These are phyloP conservation scores for Oryza punctata DNA, from an alignment of 176 grass and related monocot genomes.

Conservation along the genomic window DNA sequence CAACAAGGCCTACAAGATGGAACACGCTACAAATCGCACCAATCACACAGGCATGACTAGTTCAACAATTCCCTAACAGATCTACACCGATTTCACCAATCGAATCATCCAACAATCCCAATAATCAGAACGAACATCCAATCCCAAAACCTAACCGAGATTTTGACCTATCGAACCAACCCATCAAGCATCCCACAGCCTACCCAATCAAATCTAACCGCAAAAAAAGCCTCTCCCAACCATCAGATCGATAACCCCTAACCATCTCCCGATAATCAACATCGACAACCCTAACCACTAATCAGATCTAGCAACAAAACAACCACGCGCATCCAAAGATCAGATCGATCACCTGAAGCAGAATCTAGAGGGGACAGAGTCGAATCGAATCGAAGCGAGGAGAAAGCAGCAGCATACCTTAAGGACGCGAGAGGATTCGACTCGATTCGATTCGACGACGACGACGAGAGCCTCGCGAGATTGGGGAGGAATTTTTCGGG, in stretches of 20 bases:
- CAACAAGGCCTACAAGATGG: neutral
- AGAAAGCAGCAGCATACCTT: slow-evolving; percentile 15
- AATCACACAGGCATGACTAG: neutral
- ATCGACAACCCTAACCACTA: too few relatives aligned
- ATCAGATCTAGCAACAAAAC: neutral
- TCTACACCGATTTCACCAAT: neutral
- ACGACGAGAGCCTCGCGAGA: slow-evolving; percentile 4
- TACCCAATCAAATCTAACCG: too few relatives aligned
- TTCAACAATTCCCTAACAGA: neutral
- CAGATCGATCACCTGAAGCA: neutral
- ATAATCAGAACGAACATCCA: neutral
- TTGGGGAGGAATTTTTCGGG: neutral
- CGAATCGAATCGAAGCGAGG: too few relatives aligned
- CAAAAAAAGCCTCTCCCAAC: too few relatives aligned
- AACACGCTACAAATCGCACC: neutral
- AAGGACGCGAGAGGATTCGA: neutral
- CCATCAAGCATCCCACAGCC: too few relatives aligned
- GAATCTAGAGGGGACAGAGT: neutral
- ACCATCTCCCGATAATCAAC: neutral
- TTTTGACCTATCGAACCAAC: too few relatives aligned
- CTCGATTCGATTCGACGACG: neutral
- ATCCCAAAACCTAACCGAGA: neutral
- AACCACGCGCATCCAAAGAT: neutral
- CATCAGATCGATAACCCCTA: too few relatives aligned
- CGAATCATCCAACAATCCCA: neutral